phyloP scores from a whole-genome alignment of 805 yeast genomes.

The Metschnikowia kunwiensis region DNA sequence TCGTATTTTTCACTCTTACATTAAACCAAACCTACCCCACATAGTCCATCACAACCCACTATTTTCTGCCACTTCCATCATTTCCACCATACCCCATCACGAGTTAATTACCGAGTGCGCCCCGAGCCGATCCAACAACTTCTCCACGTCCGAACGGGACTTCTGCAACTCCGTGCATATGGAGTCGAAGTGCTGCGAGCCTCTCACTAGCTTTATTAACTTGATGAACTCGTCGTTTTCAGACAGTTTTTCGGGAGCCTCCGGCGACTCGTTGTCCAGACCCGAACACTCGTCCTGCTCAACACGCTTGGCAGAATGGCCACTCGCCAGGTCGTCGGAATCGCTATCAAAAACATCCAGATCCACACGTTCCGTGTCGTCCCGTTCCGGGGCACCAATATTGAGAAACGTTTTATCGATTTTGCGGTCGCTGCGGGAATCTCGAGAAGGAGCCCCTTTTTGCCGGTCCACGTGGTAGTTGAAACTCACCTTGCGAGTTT shows the following conservation, averaged over 20 bases:
- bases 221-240: constrained; percentile 26
- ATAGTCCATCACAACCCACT: too few species aligned
- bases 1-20: too few species aligned
- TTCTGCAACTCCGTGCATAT: constrained; percentile 68
- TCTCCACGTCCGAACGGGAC: constrained; percentile 54
- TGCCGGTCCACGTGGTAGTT: constrained; percentile 22
- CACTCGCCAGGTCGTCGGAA: constrained; percentile 14
- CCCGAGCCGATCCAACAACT: constrained; percentile 38
- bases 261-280: neutral
- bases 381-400: neutral
- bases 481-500: constrained; percentile 36
- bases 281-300: constrained; percentile 1
- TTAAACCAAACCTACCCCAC: too few species aligned
- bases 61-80: too few species aligned
- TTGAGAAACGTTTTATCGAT: too few species aligned
- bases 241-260: constrained; percentile 3
- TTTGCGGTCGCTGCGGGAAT: neutral
- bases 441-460: neutral
- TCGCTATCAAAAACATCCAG: constrained; percentile 19
- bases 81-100: too few species aligned
- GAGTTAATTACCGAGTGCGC: constrained; percentile 34
- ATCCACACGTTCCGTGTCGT: constrained; percentile 6
- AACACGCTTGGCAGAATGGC: neutral
- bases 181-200: constrained; percentile 56
- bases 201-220: constrained; percentile 45